phyloP scores from a whole-genome alignment of 139 green algal species.

The Coelastrella sp. region DNA sequence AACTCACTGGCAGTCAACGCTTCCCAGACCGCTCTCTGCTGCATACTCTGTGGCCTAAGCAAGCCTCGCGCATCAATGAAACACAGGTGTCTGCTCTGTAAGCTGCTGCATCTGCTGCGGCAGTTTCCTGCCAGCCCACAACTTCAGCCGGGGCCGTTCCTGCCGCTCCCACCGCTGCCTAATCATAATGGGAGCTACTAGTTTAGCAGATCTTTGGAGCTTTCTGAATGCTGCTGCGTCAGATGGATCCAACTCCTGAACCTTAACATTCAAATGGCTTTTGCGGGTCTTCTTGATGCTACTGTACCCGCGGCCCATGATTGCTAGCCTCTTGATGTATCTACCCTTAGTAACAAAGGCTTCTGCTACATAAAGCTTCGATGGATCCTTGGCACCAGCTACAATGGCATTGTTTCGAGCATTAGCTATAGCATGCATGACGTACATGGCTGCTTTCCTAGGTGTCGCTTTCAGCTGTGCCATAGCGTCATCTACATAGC shows the following conservation, averaged over 20 bases:
- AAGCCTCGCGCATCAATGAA: too few species aligned
- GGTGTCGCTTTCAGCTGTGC: constrained; percentile 40
- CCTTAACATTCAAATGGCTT: constrained; percentile 42
- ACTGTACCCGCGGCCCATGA: constrained; percentile 33
- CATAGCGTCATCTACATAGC: constrained; percentile 43
- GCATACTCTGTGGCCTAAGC: too few species aligned
- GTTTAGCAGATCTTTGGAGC: background rate
- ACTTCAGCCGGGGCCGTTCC: background rate
- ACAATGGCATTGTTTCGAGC: constrained; percentile 47
- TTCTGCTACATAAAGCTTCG: constrained; percentile 12
- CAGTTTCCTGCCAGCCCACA: background rate
- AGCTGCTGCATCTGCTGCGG: constrained; percentile 10
- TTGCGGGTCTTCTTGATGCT: background rate
- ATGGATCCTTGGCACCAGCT: constrained; percentile 14
- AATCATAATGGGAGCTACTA: constrained; percentile 14
- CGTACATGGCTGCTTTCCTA: constrained; percentile 24
- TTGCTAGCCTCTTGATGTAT: background rate
- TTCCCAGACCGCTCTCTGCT: too few species aligned
- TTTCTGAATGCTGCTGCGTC: background rate
- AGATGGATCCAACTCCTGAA: constrained; percentile 26
- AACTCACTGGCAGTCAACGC: too few species aligned
- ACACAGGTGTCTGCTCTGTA: background rate
- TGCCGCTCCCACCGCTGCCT: background rate
- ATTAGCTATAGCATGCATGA: constrained; percentile 40
- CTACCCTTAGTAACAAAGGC: constrained; percentile 38